Evolutionary conservation across 306 rosid species (phyloP), one percentile per base, ranked within the genome.

Genomic region (Cucurbita moschata): DNA sequence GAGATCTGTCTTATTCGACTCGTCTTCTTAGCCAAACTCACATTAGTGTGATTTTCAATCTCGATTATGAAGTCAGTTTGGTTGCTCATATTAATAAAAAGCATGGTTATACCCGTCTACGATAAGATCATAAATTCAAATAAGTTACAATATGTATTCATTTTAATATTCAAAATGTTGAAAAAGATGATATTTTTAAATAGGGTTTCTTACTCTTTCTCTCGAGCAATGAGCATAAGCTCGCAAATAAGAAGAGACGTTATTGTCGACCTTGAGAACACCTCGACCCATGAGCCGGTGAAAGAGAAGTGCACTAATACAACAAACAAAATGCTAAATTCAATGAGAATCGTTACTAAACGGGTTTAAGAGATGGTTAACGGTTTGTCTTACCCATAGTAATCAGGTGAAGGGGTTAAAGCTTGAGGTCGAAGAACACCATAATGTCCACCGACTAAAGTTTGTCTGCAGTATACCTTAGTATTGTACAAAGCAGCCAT

Each of bases 21-120:
- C 12, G 3, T 46, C 58, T 47, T 70, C 3, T 21, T 1, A 4
- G 54, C 72, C 42, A 51, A 21, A 46, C 58, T 15, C n/a, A 8
- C 0, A 15, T 50, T 2, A 18, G 55, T 58, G 8, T 53, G 56
- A 1, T 82, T 90, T 59, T 76, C 73, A 44, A 85, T 71, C 9
- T 62, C 53, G 71, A 86, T 76, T 71, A 52, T 56, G 81, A 88
- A 92, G 56, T 66, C 38, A 0, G 39, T 66, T 44, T 43, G 5
- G 39, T 66, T 66, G 54, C 54, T 66, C n/a, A 72, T 5, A 37
- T 61, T 61, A 6, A 61, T 61, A 12, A 61, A 61, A 14, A 61
- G 67, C 46, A 61, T 7, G 59, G 96, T 87, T 72, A 92, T 52
- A 39, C 98, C 98, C 0, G 76, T 73, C 98, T 90, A 86, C 18